Evolutionary conservation across 2,329 filamentous ascomycete genomes (phyloP).

Genomic region (Exophiala sideris): DNA sequence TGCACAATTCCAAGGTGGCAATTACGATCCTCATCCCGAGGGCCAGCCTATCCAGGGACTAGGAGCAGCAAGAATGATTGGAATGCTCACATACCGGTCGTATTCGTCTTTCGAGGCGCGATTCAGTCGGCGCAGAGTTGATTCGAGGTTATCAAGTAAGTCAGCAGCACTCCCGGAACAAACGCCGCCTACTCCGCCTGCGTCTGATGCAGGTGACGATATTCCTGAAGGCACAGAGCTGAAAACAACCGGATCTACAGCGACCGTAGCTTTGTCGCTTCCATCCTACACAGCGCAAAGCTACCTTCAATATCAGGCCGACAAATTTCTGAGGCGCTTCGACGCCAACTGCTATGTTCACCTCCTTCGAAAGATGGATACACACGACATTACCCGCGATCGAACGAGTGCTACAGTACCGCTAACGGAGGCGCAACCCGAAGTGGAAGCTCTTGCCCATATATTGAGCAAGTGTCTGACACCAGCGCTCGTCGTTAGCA

Average conservation of each 20-base stretch:
- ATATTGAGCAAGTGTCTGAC: conserved; percentile 62
- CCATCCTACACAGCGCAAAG: conserved; percentile 83
- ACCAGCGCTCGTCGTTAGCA: conserved; percentile 84
- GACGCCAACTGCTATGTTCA: conserved; percentile 99
- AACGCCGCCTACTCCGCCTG: conserved; percentile 20
- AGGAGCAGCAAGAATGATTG: conserved; percentile 93
- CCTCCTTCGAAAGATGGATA: conserved; percentile 95
- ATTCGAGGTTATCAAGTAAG: conserved; percentile 40
- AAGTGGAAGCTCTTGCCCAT: conserved; percentile 64
- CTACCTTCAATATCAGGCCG: conserved; percentile 91
- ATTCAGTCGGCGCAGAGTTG: conserved; percentile 91
- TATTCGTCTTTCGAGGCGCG: conserved; percentile 94
- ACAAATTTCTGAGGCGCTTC: conserved; percentile 95
- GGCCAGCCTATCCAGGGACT: conserved; percentile 83
- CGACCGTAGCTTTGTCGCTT: conserved; percentile 30
- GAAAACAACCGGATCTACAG: conserved; percentile 3
- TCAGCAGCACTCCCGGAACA: background rate
- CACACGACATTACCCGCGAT: conserved; percentile 84
- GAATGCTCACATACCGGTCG: conserved; percentile 89
- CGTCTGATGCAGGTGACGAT: background rate
- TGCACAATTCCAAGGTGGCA: conserved; percentile 95
- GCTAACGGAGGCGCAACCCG: background rate
- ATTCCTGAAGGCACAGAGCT: conserved; percentile 6
- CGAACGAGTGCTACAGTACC: conserved; percentile 57
- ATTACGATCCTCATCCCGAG: conserved; percentile 68